Conservation (phyloP, 2,329 filamentous ascomycete species). For the Colletotrichum sp. region DNA sequence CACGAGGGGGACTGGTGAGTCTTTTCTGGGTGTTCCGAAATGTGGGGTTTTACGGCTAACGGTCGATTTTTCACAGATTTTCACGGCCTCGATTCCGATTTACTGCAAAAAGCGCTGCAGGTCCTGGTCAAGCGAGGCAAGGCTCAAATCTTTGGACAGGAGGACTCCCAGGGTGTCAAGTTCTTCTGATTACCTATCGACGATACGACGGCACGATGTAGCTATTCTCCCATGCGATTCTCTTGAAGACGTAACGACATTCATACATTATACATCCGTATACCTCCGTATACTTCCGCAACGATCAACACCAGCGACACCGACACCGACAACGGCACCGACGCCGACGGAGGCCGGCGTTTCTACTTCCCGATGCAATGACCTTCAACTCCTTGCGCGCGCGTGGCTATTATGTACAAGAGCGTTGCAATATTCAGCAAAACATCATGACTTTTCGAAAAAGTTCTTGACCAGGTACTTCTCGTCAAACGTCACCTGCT, state of each 20-base stretch:
- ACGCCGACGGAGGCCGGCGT: neutral
- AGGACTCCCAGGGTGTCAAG: constrained; percentile 91
- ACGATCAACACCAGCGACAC: neutral
- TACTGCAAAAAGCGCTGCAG: constrained; percentile 79
- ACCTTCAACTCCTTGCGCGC: neutral
- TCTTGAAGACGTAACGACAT: neutral
- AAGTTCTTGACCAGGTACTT: constrained; percentile 62
- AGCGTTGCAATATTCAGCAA: neutral
- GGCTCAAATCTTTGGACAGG: constrained; percentile 90
- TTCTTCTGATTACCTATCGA: constrained; percentile 73
- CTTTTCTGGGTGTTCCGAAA: neutral
- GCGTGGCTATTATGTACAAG: neutral
- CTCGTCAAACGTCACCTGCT: constrained; percentile 73
- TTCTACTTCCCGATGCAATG: neutral
- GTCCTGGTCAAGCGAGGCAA: constrained; percentile 88
- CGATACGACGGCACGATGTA: neutral
- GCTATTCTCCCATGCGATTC: neutral
- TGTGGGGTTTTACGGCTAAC: neutral
- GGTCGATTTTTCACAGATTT: constrained; percentile 65
- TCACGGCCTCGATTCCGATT: constrained; percentile 83
- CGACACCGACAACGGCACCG: neutral
- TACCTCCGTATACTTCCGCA: neutral
- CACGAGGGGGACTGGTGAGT: constrained; percentile 69
- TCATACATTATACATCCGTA: neutral
- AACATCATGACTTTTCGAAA: constrained; percentile 29